Evolutionary conservation across 176 grass and related monocot species (phyloP).

Genomic region (Triticum dicoccoides): DNA sequence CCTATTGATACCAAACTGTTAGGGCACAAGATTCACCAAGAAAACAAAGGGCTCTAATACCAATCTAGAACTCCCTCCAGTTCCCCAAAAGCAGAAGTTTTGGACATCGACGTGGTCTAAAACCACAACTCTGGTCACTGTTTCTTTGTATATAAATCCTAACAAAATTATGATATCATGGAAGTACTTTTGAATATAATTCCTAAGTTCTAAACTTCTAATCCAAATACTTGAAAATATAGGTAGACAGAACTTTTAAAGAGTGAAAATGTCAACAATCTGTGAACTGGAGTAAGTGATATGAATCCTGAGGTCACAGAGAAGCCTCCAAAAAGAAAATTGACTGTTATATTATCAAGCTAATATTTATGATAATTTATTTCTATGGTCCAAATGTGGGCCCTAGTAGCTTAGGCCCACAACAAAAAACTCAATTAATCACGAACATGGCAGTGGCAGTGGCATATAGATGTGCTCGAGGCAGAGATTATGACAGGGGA

Average conservation of each 20-base stretch:
- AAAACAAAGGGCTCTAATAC: background rate
- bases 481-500: background rate
- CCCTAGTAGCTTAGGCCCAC: background rate
- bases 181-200: background rate
- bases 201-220: background rate
- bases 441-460: background rate
- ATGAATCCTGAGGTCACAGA: background rate
- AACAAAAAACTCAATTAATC: background rate
- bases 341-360: no score
- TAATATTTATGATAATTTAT: background rate
- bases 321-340: background rate
- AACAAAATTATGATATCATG: background rate
- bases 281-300: background rate
- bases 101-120: no score
- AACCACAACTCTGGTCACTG: background rate
- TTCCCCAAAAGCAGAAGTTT: background rate
- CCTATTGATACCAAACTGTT: constrained; percentile 42
- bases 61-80: background rate
- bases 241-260: background rate
- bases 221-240: background rate
- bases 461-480: background rate
- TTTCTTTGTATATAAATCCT: background rate
- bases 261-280: background rate
- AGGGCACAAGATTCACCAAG: constrained; percentile 9
- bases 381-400: background rate